Conservation (phyloP, 805 yeast genomes). For the Alloascoidea africana region DNA sequence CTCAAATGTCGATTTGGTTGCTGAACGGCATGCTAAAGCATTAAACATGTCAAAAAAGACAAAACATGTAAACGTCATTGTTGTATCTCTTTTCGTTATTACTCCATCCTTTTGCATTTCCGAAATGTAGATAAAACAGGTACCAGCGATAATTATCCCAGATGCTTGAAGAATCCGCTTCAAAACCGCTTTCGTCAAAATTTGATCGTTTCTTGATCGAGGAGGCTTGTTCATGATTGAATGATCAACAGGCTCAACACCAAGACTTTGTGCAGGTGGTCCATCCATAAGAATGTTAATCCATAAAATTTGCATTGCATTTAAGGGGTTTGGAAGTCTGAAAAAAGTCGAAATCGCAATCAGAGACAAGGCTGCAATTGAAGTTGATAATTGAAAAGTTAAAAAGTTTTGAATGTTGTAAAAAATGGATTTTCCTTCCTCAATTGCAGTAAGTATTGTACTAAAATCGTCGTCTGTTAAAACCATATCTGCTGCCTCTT, state of each 20-base stretch:
- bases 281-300: constrained; percentile 97
- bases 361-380: constrained; percentile 85
- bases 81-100: constrained; percentile 89
- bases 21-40: constrained; percentile 86
- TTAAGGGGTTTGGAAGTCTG: constrained; percentile 83
- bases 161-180: constrained; percentile 70
- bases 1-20: constrained; percentile 68
- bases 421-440: constrained; percentile 96
- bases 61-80: constrained; percentile 97
- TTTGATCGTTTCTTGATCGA: constrained; percentile 72
- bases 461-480: constrained; percentile 94
- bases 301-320: constrained; percentile 98
- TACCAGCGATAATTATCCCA: constrained; percentile 62
- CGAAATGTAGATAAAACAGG: constrained; percentile 69
- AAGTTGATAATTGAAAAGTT: constrained; percentile 90
- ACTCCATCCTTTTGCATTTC: constrained; percentile 71
- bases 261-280: constrained; percentile 95
- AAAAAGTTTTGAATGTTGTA: constrained; percentile 89
- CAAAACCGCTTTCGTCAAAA: constrained; percentile 55
- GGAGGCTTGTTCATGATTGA: constrained; percentile 97
- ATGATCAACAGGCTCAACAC: constrained; percentile 94
- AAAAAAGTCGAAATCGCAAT: constrained; percentile 80
- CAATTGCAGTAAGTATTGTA: constrained; percentile 84
- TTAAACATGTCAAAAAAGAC: constrained; percentile 94
- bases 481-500: constrained; percentile 97